Percentiles rank a stretch among this genome's conserved stretches.
Evolutionary conservation across 331 rosid genomes (phyloP).

Genomic region (Acacia pycnantha): DNA sequence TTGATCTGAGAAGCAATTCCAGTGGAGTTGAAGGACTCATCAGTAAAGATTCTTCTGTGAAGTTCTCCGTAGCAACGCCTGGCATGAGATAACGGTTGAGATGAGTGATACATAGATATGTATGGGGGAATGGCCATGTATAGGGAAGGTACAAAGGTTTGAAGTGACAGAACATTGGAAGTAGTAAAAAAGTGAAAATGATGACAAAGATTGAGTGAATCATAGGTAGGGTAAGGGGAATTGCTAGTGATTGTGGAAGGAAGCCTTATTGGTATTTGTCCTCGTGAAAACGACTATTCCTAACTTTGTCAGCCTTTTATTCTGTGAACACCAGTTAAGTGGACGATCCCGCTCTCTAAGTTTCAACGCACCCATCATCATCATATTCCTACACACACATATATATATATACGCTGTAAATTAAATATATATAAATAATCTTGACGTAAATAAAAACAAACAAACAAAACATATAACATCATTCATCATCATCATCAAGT

Average conservation of each 20-base stretch:
- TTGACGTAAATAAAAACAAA: neutral
- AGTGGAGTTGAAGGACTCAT: too few relatives aligned
- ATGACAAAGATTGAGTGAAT: neutral
- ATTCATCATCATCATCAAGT: neutral
- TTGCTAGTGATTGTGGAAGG: constrained; percentile 27
- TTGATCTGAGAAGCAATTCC: too few relatives aligned
- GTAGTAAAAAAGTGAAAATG: neutral
- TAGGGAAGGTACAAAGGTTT: neutral
- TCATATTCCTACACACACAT: neutral
- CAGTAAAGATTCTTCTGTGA: too few relatives aligned
- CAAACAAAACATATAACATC: neutral
- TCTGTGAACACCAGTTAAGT: constrained; percentile 11
- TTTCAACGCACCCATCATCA: constrained; percentile 31
- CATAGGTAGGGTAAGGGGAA: neutral
- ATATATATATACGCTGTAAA: neutral
- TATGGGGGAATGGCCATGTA: neutral
- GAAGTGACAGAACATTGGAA: neutral
- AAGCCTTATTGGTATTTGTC: constrained; percentile 17
- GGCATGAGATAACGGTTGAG: neutral
- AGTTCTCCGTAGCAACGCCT: too few relatives aligned
- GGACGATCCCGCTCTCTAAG: neutral
- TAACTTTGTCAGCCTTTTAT: constrained; percentile 30
- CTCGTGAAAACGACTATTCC: constrained; percentile 21
- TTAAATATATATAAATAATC: neutral
- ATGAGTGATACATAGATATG: neutral